Base-by-base conservation (phyloP, 495 filamentous ascomycete species). In the Hyaloscypha hepaticicola region DNA sequence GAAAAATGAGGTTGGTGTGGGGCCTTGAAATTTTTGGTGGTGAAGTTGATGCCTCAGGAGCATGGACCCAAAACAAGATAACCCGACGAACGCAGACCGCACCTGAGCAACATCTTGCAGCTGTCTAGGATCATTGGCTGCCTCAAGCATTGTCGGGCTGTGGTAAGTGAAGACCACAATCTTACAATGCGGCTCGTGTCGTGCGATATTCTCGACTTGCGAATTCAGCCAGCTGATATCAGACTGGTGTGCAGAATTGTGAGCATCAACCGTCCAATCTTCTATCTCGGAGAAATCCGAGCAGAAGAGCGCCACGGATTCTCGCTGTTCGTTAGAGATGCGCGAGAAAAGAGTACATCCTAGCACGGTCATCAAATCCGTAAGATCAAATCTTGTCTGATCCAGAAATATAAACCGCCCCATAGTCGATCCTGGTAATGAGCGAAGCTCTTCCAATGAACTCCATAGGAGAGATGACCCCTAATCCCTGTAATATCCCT, bases 91-190 rank as follows among this genome's bases (percentile, higher is more conserved):
- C 31, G 31, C 31, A 33, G 31, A 33, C 0, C 69, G 67, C 28
- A 85, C 70, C 6, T 64, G 51, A 56, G 79, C 83, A 4, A 71
- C 67, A 5, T 21, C 61, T 70, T 85, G 79, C 22, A 50, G 11
- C 45, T 69, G 27, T 25, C 48, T 51, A 7, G 80, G 78, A 58
- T 86, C 76, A 57, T 68, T 61, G 1, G 76, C 77, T 0, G 70
- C 62, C 0, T 65, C 24, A 60, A 80, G 75, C 1, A 60, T 60
- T 0, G 78, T 72, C 19, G 83, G 85, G 60, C 79, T 80, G 59
- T 82, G 77, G 67, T 87, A 84, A n/a, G 82, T 82, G 48, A 84
- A 74, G 12, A 86, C 73, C 11, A 80, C 64, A 28, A 86, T 75
- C 41, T 76, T 72, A 6, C 53, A 24, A 25, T 65, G 22, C 14